Percentiles rank a stretch among this genome's conserved stretches.
These are phyloP conservation scores for Escallonia rubra DNA, from an alignment of 129 eudicot genomes.

Conservation along the genomic window DNA sequence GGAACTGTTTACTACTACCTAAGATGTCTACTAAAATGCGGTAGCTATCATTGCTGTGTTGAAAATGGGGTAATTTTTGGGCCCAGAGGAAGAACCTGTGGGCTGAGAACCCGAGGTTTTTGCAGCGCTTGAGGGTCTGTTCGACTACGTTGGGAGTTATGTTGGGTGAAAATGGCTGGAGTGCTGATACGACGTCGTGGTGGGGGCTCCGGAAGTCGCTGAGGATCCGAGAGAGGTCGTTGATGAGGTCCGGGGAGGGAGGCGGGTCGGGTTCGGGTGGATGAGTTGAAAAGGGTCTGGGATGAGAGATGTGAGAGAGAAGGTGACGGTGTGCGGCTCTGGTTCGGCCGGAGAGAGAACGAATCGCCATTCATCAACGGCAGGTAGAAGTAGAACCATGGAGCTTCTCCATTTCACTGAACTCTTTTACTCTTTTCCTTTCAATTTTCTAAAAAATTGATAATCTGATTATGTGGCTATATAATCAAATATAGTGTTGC, in stretches of 20 bases:
- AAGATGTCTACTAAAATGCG: conserved; percentile 58
- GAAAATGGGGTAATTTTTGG: conserved; percentile 44
- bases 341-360: conserved; percentile 17
- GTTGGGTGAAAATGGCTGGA: conserved; percentile 49
- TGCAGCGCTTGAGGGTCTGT: conserved; percentile 82
- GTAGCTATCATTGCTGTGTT: conserved; percentile 37
- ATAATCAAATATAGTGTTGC: too few species aligned
- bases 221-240: conserved; percentile 67
- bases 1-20: conserved; percentile 79
- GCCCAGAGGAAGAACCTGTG: conserved; percentile 84
- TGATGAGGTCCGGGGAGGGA: conserved; percentile 41
- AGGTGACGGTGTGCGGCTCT: conserved; percentile 1
- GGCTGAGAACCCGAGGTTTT: conserved; percentile 69
- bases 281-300: conserved; percentile 14
- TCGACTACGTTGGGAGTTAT: conserved; percentile 54
- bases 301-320: not conserved
- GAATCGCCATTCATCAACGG: not conserved
- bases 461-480: too few species aligned
- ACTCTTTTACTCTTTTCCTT: too few species aligned
- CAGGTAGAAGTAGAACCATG: not conserved
- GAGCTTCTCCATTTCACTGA: too few species aligned
- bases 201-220: conserved; percentile 79
- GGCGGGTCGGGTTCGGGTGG: conserved; percentile 4
- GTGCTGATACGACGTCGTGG: conserved; percentile 66
- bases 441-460: too few species aligned